phyloP scores from a whole-genome alignment of 2,329 filamentous ascomycete species.

The Trichoderma hamatum region DNA sequence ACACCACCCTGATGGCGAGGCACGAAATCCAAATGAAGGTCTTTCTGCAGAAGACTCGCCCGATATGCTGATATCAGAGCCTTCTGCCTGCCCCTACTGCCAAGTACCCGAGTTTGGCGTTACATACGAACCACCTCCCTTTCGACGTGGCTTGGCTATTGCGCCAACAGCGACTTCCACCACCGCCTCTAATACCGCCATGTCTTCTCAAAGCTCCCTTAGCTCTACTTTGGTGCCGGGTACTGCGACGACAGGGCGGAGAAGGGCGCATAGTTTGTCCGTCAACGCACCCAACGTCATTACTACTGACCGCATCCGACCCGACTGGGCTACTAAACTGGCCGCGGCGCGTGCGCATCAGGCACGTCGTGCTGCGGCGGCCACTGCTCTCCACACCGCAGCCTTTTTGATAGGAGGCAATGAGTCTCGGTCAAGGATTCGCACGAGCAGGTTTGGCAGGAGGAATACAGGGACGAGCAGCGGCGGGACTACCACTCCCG shows the following conservation, averaged over 20 bases:
- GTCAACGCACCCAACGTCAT: constrained; percentile 84
- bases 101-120: constrained; percentile 94
- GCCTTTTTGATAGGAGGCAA: constrained; percentile 82
- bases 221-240: constrained; percentile 58
- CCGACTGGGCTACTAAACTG: constrained; percentile 92
- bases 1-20: constrained; percentile 60
- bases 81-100: constrained; percentile 91
- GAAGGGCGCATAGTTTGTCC: constrained; percentile 66
- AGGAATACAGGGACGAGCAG: constrained; percentile 52
- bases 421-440: constrained; percentile 52
- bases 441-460: constrained; percentile 59
- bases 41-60: constrained; percentile 54
- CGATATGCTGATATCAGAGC: constrained; percentile 81
- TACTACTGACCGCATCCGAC: constrained; percentile 87
- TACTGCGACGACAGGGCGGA: constrained; percentile 44
- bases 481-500: constrained; percentile 37
- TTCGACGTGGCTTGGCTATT: constrained; percentile 80
- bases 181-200: constrained; percentile 61
- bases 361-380: constrained; percentile 83
- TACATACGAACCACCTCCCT: constrained; percentile 88
- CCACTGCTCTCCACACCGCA: constrained; percentile 91
- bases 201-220: constrained; percentile 85
- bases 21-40: constrained; percentile 42
- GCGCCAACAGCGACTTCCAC: constrained; percentile 42
- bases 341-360: constrained; percentile 82